These are phyloP conservation scores for Torrubiella hemipterigena DNA, from an alignment of 2,329 filamentous ascomycete genomes.

Conservation along the genomic window DNA sequence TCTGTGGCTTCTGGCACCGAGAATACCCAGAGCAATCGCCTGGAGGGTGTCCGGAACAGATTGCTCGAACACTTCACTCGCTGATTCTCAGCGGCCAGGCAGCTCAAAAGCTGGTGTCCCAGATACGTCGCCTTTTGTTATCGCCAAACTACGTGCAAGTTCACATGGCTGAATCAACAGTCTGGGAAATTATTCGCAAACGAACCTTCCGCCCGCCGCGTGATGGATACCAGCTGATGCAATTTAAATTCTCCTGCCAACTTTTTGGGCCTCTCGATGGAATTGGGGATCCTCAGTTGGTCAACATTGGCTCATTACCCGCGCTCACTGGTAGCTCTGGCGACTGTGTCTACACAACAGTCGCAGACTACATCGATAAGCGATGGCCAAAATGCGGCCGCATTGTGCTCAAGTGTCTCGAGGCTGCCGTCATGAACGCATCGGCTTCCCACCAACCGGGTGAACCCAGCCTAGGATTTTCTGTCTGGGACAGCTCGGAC, in stretches of 20 bases:
- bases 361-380: slow-evolving; percentile 18
- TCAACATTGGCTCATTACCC: slow-evolving; percentile 17
- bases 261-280: slow-evolving; percentile 17
- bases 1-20: slow-evolving; percentile 23
- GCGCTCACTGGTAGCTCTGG: slow-evolving; percentile 21
- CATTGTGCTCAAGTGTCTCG: slow-evolving; percentile 17
- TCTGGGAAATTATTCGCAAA: slow-evolving; percentile 22
- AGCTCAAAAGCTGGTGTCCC: slow-evolving; percentile 15
- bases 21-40: slow-evolving; percentile 21
- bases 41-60: slow-evolving; percentile 19
- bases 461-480: slow-evolving; percentile 18
- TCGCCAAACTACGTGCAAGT: slow-evolving; percentile 24
- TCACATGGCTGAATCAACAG: slow-evolving; percentile 23
- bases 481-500: slow-evolving; percentile 21
- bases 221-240: slow-evolving; percentile 21
- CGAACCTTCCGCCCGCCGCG: slow-evolving; percentile 16
- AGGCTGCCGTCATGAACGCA: slow-evolving; percentile 19
- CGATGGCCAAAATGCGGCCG: slow-evolving; percentile 21
- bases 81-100: slow-evolving; percentile 17
- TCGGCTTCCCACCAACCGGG: slow-evolving; percentile 12
- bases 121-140: slow-evolving; percentile 16
- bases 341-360: slow-evolving; percentile 18
- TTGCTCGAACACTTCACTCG: slow-evolving; percentile 17
- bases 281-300: slow-evolving; percentile 15
- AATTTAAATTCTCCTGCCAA: slow-evolving; percentile 23